Conservation (phyloP, 2,329 filamentous ascomycete species). For the Byssochlamys sp. region DNA sequence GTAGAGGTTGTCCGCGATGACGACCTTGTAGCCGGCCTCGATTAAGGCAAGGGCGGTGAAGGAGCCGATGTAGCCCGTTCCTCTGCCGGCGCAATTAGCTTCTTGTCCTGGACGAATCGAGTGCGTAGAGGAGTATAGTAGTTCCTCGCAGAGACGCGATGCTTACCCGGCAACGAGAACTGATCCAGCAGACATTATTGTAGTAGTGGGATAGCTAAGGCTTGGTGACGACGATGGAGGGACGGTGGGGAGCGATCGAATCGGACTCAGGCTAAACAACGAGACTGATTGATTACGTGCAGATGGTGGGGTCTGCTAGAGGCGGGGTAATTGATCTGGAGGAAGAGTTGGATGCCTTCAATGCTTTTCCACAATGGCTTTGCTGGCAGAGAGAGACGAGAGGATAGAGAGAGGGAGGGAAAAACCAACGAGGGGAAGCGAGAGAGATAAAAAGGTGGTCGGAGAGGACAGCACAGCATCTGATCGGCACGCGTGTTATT, state of each 20-base stretch:
- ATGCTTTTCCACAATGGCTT: neutral
- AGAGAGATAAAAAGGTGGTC: neutral
- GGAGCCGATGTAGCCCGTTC: constrained; percentile 97
- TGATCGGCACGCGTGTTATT: neutral
- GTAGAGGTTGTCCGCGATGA: constrained; percentile 93
- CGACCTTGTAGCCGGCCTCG: constrained; percentile 87
- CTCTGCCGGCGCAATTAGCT: constrained; percentile 46
- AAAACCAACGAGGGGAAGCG: neutral
- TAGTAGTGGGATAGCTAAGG: neutral
- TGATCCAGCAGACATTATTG: constrained; percentile 66
- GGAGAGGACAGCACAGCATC: neutral
- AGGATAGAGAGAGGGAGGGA: neutral
- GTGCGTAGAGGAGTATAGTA: too few species aligned
- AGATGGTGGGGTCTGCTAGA: constrained; percentile 3
- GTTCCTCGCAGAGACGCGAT: constrained; percentile 2
- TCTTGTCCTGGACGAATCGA: neutral
- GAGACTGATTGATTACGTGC: neutral
- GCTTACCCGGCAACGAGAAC: constrained; percentile 86
- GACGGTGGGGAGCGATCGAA: neutral
- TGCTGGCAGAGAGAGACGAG: neutral
- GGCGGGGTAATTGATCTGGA: neutral
- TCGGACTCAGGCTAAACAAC: neutral
- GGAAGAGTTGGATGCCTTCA: neutral
- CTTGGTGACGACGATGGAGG: neutral
- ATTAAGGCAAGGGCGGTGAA: constrained; percentile 90